Evolutionary conservation across 257 asterid species (phyloP).

Genomic region (Datura wrightii): DNA sequence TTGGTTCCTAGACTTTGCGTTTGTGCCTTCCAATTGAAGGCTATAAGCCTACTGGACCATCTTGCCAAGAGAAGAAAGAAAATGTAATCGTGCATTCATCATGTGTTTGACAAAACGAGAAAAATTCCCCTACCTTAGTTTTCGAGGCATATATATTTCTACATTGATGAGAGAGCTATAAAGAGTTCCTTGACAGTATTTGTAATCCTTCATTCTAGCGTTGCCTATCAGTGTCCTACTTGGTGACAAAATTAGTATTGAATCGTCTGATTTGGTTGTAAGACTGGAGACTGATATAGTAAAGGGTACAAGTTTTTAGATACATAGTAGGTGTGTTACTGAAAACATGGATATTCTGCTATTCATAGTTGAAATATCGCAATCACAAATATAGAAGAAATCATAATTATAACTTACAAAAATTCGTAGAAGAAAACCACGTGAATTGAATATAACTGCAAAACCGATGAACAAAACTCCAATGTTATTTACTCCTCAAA

Average conservation of each 20-base stretch:
- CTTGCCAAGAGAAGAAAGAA: not conserved
- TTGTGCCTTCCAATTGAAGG: not conserved
- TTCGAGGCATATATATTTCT: not conserved
- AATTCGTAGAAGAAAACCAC: too few relatives aligned
- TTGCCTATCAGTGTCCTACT: not conserved
- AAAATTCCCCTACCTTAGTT: not conserved
- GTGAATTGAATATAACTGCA: too few relatives aligned
- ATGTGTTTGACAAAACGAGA: not conserved
- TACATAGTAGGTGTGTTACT: not conserved
- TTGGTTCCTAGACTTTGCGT: not conserved
- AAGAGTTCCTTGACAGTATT: not conserved
- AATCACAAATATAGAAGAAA: too few relatives aligned
- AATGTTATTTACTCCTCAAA: too few relatives aligned
- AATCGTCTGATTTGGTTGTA: slow-evolving; percentile 1
- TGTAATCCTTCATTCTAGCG: not conserved
- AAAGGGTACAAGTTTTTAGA: not conserved
- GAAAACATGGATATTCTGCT: slow-evolving; percentile 15
- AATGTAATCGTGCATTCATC: not conserved
- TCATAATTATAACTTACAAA: too few relatives aligned
- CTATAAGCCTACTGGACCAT: not conserved
- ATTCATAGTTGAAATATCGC: too few relatives aligned
- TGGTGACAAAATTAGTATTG: not conserved
- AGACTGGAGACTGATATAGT: not conserved
- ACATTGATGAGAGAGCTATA: not conserved
- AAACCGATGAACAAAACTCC: too few relatives aligned